phyloP scores from a whole-genome alignment of 192 early-diverging fungal genomes.

The Backusella sp. region DNA sequence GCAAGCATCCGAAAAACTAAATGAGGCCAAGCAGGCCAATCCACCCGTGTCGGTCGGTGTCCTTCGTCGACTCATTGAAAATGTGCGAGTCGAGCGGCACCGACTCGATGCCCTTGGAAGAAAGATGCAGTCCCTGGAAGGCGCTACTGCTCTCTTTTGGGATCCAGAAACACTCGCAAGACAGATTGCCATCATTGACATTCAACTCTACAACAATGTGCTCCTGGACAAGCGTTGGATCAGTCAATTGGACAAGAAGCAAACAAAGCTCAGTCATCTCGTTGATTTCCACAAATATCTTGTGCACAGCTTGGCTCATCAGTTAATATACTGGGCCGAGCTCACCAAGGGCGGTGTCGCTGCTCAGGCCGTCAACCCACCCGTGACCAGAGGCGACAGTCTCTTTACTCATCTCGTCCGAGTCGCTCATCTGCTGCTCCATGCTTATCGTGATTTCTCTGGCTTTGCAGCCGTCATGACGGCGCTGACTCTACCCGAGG shows the following conservation, averaged over 20 bases:
- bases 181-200: conserved; percentile 52
- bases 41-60: neutral
- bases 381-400: conserved; percentile 27
- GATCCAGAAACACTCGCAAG: conserved; percentile 45
- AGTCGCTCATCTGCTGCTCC: conserved; percentile 44
- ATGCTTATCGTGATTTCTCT: conserved; percentile 55
- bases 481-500: conserved; percentile 49
- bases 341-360: conserved; percentile 22
- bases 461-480: conserved; percentile 51
- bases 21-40: conserved; percentile 18
- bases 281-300: conserved; percentile 56
- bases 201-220: conserved; percentile 42
- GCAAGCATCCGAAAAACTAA: conserved; percentile 17
- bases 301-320: conserved; percentile 50
- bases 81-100: conserved; percentile 36
- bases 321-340: conserved; percentile 39
- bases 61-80: conserved; percentile 21
- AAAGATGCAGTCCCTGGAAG: conserved; percentile 46
- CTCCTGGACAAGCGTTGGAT: conserved; percentile 36
- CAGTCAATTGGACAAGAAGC: conserved; percentile 33
- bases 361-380: conserved; percentile 33
- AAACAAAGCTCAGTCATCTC: conserved; percentile 31
- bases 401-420: conserved; percentile 44
- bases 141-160: conserved; percentile 43
- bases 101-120: conserved; percentile 42